A percentile compares a stretch with the other conserved stretches of the same genome.
phyloP scores from a whole-genome alignment of 805 yeast species.

The Cyberlindnera euphorbiiphila region DNA sequence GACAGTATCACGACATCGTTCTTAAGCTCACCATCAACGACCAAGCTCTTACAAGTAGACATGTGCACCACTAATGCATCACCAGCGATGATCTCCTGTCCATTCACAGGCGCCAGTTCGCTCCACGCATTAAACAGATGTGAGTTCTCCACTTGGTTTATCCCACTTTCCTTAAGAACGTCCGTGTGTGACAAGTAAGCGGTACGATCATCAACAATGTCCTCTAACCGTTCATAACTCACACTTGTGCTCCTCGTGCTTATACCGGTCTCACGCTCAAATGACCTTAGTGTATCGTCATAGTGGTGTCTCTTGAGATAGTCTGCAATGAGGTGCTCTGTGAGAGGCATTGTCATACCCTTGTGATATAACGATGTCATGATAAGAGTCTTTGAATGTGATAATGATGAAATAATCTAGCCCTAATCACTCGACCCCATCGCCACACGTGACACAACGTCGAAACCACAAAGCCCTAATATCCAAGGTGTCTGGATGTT shows the following conservation, averaged over 20 bases:
- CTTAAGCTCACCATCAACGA: conserved; percentile 12
- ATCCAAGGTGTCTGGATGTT: background rate
- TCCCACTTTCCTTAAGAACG: conserved; percentile 1
- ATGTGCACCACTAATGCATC: conserved; percentile 23
- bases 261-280: conserved; percentile 31
- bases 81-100: background rate
- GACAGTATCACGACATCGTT: conserved; percentile 18
- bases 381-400: too few species aligned
- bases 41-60: conserved; percentile 20
- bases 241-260: conserved; percentile 5
- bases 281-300: conserved; percentile 40
- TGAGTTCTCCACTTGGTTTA: conserved; percentile 10
- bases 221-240: conserved; percentile 34
- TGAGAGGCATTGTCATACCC: conserved; percentile 16
- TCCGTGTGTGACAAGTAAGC: conserved; percentile 26
- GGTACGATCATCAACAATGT: conserved; percentile 37
- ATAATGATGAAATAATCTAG: too few species aligned
- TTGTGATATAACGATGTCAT: too few species aligned
- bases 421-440: background rate
- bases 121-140: conserved; percentile 7
- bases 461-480: conserved; percentile 5
- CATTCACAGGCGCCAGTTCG: background rate
- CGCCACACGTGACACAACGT: conserved; percentile 7
- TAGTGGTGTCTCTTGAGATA: conserved; percentile 51
- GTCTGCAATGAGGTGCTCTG: conserved; percentile 48